Base-by-base conservation (phyloP, 106 monocot species). In the Gastrodia elata region DNA sequence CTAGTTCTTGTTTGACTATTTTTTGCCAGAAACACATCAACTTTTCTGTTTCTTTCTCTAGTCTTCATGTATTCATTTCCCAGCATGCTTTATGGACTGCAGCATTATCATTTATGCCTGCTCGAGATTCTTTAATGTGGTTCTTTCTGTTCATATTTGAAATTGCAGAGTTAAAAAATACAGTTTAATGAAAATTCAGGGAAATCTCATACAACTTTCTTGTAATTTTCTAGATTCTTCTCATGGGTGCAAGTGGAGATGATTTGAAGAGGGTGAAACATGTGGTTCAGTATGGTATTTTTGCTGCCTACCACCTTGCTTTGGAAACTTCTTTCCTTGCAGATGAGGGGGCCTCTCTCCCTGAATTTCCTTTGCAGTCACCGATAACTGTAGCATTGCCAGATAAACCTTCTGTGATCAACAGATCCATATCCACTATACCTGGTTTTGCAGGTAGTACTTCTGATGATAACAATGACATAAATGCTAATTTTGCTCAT, bases 301-400 rank as follows among this genome's bases (percentile, higher is more conserved):
- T 87, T 80, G 87, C 87, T 38, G 91, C 91, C 42, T 88, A 91
- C 75, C 87, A 91, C 61, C 71, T 88, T 42, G 85, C 91, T 32
- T 61, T 91, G 61, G 91, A 91, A 80, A 91, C 84, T 48, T 91
- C 83, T 67, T 91, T 88, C 75, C 87, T 91, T 77, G 88, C 83
- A 65, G 91, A 88, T 85, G 91, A 91, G 85, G 85, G 87, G 61
- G 87, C 91, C 33, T 77, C 81, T 72, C 58, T 88, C 37, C 85
- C 87, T 38, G 87, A 88, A 73, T 78, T 83, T 75, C 79, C 87
- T 4, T 81, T 85, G 64, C 77, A 81, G 74, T 78, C 91, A 39
- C 87, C 91, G 72, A 78, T 91, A 72, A 85, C 80, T 68, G 87
- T 88, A 55, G 81, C 87, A 74, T 40, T 85, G 69, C 91, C 87